phyloP scores from a whole-genome alignment of 371 early-diverging fungal species.

The Syncephalastrum monosporum region DNA sequence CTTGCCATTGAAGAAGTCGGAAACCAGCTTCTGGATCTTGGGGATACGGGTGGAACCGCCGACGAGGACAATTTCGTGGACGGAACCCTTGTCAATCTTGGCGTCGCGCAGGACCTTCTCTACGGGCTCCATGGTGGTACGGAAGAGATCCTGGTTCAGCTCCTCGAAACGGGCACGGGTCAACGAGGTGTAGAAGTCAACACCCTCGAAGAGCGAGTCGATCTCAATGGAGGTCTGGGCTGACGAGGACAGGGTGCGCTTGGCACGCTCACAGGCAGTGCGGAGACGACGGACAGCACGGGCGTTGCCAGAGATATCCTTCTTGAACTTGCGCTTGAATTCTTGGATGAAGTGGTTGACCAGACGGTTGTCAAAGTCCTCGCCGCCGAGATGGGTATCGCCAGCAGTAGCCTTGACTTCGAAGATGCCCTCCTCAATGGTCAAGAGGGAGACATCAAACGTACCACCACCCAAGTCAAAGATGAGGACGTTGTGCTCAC shows the following conservation, averaged over 20 bases:
- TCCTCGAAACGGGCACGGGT: slow-evolving; percentile 98
- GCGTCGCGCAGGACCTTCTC: slow-evolving; percentile 94
- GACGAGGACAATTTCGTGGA: slow-evolving; percentile 96
- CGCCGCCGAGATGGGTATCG: slow-evolving; percentile 96
- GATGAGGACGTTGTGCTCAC: slow-evolving; percentile 84
- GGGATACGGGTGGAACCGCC: slow-evolving; percentile 99
- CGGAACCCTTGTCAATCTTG: slow-evolving; percentile 87
- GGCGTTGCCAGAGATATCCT: slow-evolving; percentile 85
- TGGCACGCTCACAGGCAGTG: slow-evolving; percentile 96
- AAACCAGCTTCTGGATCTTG: slow-evolving; percentile 96
- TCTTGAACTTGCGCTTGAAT: slow-evolving; percentile 92
- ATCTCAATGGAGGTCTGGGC: slow-evolving; percentile 92
- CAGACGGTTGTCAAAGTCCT: slow-evolving; percentile 96
- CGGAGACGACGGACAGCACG: slow-evolving; percentile 94
- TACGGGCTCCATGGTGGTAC: slow-evolving; percentile 92
- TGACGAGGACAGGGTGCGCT: slow-evolving; percentile 91
- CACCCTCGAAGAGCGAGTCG: slow-evolving; percentile 92
- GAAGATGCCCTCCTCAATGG: slow-evolving; percentile 85
- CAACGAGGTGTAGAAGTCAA: slow-evolving; percentile 92
- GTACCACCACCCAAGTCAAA: slow-evolving; percentile 96
- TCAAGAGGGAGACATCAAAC: slow-evolving; percentile 89
- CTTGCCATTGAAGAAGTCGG: slow-evolving; percentile 98
- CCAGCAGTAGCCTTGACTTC: slow-evolving; percentile 94
- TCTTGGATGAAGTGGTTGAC: slow-evolving; percentile 86
- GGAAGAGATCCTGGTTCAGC: slow-evolving; percentile 93